phyloP scores from a whole-genome alignment of 352 stramenopile species.

The Pythium aquatile region DNA sequence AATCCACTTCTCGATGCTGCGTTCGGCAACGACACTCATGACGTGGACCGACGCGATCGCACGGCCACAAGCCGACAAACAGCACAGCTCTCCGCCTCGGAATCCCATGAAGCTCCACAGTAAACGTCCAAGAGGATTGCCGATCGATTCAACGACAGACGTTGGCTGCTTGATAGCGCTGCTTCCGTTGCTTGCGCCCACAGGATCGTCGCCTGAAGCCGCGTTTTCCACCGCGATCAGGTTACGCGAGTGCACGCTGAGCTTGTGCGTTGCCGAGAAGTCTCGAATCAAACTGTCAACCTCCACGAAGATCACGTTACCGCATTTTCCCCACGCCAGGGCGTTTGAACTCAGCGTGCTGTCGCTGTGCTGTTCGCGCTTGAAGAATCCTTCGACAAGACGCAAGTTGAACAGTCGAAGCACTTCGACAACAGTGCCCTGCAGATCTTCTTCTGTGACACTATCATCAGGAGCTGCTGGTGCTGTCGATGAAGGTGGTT shows the following conservation, averaged over 20 bases:
- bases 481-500: constrained; percentile 7
- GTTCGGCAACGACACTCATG: constrained; percentile 79
- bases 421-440: constrained; percentile 54
- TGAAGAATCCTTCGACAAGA: constrained; percentile 74
- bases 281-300: constrained; percentile 77
- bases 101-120: constrained; percentile 83
- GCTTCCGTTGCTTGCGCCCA: constrained; percentile 6
- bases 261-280: constrained; percentile 63
- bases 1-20: constrained; percentile 84
- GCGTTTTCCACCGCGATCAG: neutral
- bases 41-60: constrained; percentile 78
- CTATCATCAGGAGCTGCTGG: neutral
- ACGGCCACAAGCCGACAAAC: constrained; percentile 64
- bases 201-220: neutral
- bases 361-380: constrained; percentile 31
- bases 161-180: constrained; percentile 3
- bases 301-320: constrained; percentile 83
- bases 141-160: constrained; percentile 50
- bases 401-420: constrained; percentile 79
- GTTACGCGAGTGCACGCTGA: constrained; percentile 14
- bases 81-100: constrained; percentile 74
- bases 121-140: constrained; percentile 55
- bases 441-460: constrained; percentile 61
- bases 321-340: constrained; percentile 78
- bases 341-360: constrained; percentile 20